Conservation (phyloP, 148 eudicot genomes). For the Tetragonia tetragonoides region DNA sequence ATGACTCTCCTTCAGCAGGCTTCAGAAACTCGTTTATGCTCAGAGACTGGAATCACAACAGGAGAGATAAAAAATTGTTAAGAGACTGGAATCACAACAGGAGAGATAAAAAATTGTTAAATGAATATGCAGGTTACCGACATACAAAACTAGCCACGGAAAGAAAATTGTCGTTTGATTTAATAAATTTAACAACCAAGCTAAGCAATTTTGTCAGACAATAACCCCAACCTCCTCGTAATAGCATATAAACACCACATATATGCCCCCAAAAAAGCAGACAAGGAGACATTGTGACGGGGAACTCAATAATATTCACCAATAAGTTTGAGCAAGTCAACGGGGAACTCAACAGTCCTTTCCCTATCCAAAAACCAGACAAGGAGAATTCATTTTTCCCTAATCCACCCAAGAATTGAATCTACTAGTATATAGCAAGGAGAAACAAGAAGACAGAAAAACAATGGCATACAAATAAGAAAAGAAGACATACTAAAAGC, state of each 20-base stretch:
- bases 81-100: slow-evolving; percentile 30
- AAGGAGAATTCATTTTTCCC: not conserved
- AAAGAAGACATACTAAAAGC: not conserved
- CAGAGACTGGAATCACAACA: slow-evolving; percentile 35
- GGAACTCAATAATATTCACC: no score
- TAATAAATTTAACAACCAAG: no score
- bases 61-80: not conserved
- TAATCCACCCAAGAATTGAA: not conserved
- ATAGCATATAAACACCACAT: no score
- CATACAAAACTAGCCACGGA: not conserved
- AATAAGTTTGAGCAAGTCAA: no score
- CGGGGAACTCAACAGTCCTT: no score
- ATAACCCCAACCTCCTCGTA: no score
- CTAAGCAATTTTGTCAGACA: no score
- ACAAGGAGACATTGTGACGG: no score
- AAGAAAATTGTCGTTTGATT: no score
- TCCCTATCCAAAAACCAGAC: not conserved
- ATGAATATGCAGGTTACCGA: not conserved
- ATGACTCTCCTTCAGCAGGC: slow-evolving; percentile 49
- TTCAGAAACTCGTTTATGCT: slow-evolving; percentile 60
- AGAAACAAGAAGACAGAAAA: not conserved
- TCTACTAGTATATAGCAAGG: not conserved
- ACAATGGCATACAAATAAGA: not conserved
- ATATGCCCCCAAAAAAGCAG: no score
- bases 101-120: not conserved